phyloP scores from a whole-genome alignment of 257 asterid species.

The Anisodus acutangulus region DNA sequence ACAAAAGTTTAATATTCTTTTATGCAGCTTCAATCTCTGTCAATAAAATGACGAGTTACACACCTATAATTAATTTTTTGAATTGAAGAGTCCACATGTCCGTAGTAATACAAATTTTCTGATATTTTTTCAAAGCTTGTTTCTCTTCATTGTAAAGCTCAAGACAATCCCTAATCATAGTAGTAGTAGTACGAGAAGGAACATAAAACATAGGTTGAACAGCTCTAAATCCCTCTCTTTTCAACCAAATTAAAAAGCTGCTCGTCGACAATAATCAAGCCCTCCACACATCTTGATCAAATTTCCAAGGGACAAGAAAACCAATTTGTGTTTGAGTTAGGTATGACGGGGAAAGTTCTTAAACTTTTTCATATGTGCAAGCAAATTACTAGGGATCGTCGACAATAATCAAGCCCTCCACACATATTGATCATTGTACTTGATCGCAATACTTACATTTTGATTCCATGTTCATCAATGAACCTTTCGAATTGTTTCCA shows the following conservation, averaged over 20 bases:
- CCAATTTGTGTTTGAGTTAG: too few relatives aligned
- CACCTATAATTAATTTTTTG: constrained; percentile 13
- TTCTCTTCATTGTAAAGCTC: constrained; percentile 10
- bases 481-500: too few relatives aligned
- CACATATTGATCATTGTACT: too few relatives aligned
- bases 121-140: neutral
- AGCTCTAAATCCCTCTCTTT: constrained; percentile 26
- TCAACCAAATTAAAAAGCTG: constrained; percentile 23
- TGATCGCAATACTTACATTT: too few relatives aligned
- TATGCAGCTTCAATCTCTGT: constrained; percentile 15
- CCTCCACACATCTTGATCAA: neutral
- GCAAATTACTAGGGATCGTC: too few relatives aligned
- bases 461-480: too few relatives aligned
- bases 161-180: constrained; percentile 2
- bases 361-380: too few relatives aligned
- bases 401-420: too few relatives aligned
- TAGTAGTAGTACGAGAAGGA: neutral
- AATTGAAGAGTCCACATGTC: constrained; percentile 33
- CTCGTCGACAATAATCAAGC: constrained; percentile 26
- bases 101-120: constrained; percentile 6
- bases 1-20: constrained; percentile 1
- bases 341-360: too few relatives aligned
- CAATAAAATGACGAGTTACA: constrained; percentile 20
- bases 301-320: too few relatives aligned
- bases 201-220: constrained; percentile 22